Evolutionary conservation across 106 monocot genomes (phyloP).

Genomic region (Dendrobium huoshanense): DNA sequence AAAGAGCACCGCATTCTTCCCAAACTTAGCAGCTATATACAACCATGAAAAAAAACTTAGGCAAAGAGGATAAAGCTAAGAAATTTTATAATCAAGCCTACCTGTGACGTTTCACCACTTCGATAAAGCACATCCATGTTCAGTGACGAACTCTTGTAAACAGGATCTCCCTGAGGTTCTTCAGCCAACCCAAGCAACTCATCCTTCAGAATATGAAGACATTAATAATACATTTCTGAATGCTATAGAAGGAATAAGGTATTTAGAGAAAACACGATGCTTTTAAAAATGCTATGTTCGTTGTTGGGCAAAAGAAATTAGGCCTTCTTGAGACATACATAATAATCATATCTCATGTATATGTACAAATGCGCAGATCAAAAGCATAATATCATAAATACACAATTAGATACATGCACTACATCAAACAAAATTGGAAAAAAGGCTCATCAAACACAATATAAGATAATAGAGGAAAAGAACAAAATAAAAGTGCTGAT

Average conservation of each 20-base stretch:
- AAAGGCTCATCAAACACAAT: background rate
- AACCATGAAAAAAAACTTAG: background rate
- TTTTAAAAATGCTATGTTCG: background rate
- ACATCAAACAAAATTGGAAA: background rate
- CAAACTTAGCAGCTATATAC: background rate
- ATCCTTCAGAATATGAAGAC: slow-evolving; percentile 50
- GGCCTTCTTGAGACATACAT: background rate
- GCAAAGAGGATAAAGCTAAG: background rate
- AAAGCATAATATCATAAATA: background rate
- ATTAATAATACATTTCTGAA: slow-evolving; percentile 7
- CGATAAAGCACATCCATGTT: slow-evolving; percentile 92
- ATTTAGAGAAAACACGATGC: background rate
- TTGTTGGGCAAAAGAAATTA: background rate
- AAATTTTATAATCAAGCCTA: slow-evolving; percentile 9
- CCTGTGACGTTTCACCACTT: slow-evolving; percentile 76
- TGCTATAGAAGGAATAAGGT: background rate
- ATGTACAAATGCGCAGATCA: background rate
- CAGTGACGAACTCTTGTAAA: slow-evolving; percentile 42
- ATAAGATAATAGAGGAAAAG: background rate
- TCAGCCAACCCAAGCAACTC: slow-evolving; percentile 84
- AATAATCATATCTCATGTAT: background rate
- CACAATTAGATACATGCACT: background rate
- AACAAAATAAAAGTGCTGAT: background rate
- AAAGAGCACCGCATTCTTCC: background rate
- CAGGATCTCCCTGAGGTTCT: slow-evolving; percentile 43